Base-by-base conservation (phyloP, 2,329 filamentous ascomycete genomes). In the Escovopsis weberi region DNA sequence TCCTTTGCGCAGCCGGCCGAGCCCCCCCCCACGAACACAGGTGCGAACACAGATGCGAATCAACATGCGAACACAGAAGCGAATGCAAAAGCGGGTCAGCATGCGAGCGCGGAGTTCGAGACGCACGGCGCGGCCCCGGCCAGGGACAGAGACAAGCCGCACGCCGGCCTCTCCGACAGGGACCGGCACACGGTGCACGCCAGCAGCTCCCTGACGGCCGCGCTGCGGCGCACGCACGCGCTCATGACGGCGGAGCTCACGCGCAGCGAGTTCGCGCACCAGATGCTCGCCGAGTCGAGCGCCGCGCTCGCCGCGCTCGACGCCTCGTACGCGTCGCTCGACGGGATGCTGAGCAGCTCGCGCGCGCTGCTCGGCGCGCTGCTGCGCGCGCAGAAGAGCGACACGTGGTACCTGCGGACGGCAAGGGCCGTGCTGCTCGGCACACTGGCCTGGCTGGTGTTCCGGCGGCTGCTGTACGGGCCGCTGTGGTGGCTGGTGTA, bases 331-430 rank as follows among this genome's bases (percentile, higher is more conserved):
- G 78, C 71, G 18, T 78, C 78, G 40, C 74, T 96, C 5, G 85
- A 89, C 53, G 75, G 75, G 11, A 72, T 95, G 56, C 70, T 98
- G 33, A 70, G 75, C 3, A 82, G 75, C 44, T 88, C 84, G 38
- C 74, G 76, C 49, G 80, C 79, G 43, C 68, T 98, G 15, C 74
- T 95, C 7, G 77, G 78, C 6, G 85, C 85, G 15, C 68, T 98
- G 38, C 66, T 96, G 38, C 77, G 78, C 47, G 91, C 85, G 49
- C 86, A 93, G 58, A 98, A 98, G 70, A 91, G 82, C 50, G 91
- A 98, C 58, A 95, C 88, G 2, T 98, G 91, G 91, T 98, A 98
- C 59, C 74, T 98, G 32, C 83, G 91, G 62, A 93, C 85, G 33
- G 78, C 88, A 2, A 79, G 96, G 50, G 93, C 88, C 58, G 71